Base-by-base conservation (phyloP, 371 early-diverging fungal species). In the Mortierella sp. region DNA sequence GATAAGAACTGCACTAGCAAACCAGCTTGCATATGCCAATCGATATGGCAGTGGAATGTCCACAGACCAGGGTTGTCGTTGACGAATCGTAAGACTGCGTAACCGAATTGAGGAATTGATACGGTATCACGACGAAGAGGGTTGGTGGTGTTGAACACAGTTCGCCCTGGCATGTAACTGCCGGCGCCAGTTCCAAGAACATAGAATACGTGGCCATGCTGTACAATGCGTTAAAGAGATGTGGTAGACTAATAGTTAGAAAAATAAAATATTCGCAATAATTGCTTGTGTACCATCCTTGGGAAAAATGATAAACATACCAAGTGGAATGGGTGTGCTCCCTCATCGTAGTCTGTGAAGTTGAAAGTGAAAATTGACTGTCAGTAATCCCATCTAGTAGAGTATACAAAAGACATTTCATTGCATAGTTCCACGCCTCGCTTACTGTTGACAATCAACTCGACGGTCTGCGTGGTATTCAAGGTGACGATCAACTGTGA, bases 11-110 rank as follows among this genome's bases (percentile, higher is more conserved):
- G 77, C 9, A 77, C 49, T 63, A 77, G 16, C 54, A 93, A 68
- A 18, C 94, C 94, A 40, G 91, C 77, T 24, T 83, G 85, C 64
- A 88, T 73, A 83, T 95, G 96, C 93, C 93, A 93, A 75, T 90
- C 89, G 51, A 94, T 92, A 71, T 95, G 96, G 77, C 95, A 95
- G 81, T 95, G 93, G 75, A 93, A 79, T 54, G 88, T 70, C 95
- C 94, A 93, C 5, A 88, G 86, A 0, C 95, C 96, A 0, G 94
- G 93, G 72, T 95, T 96, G 62, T 92, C 90, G 18, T 93, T 90
- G 39, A 78, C 69, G 85, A 93, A 93, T 22, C 93, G 88, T 30
- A 94, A 70, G n/a, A 93, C 86, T 3, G 85, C 87, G 68, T 83
- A 90, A 35, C 92, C 89, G 45, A 78, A 85, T 8, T 74, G 78